A percentile compares a stretch with the other conserved stretches of the same genome.
Evolutionary conservation across 2,329 filamentous ascomycete species (phyloP).

Genomic region (Aspergillus awamori): DNA sequence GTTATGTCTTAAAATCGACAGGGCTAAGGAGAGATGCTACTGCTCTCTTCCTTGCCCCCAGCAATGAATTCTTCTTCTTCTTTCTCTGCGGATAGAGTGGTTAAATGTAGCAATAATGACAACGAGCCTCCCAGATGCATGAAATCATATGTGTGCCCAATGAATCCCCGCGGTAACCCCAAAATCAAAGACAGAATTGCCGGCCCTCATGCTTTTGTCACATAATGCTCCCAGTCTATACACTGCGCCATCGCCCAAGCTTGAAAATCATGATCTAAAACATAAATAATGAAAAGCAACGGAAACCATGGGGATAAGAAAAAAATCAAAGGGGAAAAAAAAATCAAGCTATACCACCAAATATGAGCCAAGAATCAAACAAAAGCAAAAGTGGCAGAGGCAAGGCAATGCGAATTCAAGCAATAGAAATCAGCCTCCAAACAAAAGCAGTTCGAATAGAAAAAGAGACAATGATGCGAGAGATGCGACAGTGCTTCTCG

Average conservation of each 20-base stretch:
- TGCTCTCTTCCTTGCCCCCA: not conserved
- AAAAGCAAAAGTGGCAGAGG: not conserved
- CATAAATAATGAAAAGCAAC: constrained; percentile 11
- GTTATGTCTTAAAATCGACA: not conserved
- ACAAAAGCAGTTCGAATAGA: constrained; percentile 7
- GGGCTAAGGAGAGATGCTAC: not conserved
- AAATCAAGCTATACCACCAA: constrained; percentile 6
- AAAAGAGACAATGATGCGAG: constrained; percentile 14
- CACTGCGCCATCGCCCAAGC: constrained; percentile 35
- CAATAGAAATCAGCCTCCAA: constrained; percentile 1
- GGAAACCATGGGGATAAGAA: constrained; percentile 9
- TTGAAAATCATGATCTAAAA: constrained; percentile 30
- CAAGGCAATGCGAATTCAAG: not conserved
- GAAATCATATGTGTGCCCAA: constrained; percentile 31
- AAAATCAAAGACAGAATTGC: constrained; percentile 24
- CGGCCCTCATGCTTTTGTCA: constrained; percentile 33
- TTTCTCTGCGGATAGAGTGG: not conserved
- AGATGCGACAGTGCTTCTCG: not conserved
- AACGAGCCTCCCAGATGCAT: constrained; percentile 43
- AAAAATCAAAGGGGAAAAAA: constrained; percentile 2
- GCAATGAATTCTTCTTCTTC: not conserved
- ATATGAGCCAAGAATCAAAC: constrained; percentile 5
- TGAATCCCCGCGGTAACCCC: constrained; percentile 30
- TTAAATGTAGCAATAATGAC: constrained; percentile 18
- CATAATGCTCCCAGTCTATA: constrained; percentile 43